phyloP scores from a whole-genome alignment of 1,284 basidiomycete species.

The Cystobasidium sp. region DNA sequence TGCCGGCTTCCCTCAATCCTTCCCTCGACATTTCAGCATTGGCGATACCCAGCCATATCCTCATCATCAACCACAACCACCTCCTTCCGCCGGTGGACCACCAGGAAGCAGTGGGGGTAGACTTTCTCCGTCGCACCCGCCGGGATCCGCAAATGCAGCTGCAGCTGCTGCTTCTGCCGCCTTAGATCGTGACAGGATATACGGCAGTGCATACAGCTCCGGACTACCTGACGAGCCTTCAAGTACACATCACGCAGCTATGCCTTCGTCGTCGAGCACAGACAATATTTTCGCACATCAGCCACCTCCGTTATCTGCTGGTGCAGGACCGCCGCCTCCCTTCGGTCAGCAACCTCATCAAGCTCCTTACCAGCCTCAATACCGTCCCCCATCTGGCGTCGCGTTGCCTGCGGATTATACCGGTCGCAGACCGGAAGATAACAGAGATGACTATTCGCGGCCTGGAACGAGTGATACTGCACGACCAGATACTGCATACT shows the following conservation, averaged over 20 bases:
- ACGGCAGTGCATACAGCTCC: neutral
- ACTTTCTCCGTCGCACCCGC: neutral
- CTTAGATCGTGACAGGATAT: conserved; percentile 7
- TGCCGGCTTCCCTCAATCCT: conserved; percentile 30
- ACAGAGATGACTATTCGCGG: conserved; percentile 21
- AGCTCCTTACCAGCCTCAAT: neutral
- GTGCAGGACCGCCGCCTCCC: conserved; percentile 2
- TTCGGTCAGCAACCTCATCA: conserved; percentile 5
- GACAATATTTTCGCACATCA: conserved; percentile 32
- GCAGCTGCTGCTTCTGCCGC: conserved; percentile 13
- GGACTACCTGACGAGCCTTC: conserved; percentile 16
- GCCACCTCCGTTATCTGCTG: conserved; percentile 23
- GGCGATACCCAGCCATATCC: neutral
- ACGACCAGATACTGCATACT: conserved; percentile 39
- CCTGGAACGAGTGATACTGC: conserved; percentile 34
- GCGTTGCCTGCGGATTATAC: conserved; percentile 1
- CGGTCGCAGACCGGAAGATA: conserved; percentile 11
- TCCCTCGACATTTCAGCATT: conserved; percentile 7
- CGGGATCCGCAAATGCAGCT: conserved; percentile 11
- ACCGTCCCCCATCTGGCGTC: neutral
- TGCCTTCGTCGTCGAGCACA: conserved; percentile 15
- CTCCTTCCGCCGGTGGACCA: conserved; percentile 6
- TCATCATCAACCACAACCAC: conserved; percentile 7
- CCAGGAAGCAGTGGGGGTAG: conserved; percentile 17
- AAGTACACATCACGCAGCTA: neutral